A percentile compares a stretch with the other conserved stretches of the same genome.
These are phyloP conservation scores for Phaeodactylum tricornutum DNA, from an alignment of 108 stramenopile genomes.

Conservation along the genomic window DNA sequence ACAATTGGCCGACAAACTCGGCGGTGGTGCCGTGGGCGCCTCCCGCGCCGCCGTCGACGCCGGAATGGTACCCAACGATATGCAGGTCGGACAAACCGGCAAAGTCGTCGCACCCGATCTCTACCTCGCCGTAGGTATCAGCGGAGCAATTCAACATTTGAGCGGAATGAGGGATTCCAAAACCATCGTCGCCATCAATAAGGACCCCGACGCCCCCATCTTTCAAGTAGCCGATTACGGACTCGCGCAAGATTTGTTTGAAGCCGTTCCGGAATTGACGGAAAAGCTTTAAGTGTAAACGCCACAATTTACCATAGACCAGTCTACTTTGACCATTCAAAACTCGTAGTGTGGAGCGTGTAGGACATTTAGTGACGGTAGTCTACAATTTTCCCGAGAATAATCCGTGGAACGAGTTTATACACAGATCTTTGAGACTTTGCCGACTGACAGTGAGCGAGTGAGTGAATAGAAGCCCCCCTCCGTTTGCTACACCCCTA, in stretches of 20 bases:
- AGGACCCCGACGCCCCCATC: conserved; percentile 98
- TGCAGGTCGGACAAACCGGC: conserved; percentile 87
- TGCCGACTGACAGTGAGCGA: no score
- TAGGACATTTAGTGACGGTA: no score
- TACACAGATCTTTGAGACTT: no score
- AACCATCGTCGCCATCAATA: conserved; percentile 99
- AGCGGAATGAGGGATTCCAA: conserved; percentile 99
- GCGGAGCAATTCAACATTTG: conserved; percentile 99
- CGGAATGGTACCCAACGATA: conserved; percentile 96
- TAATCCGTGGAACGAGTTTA: no score
- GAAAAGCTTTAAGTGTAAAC: conserved; percentile 47
- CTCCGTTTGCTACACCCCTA: no score
- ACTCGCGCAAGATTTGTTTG: conserved; percentile 90
- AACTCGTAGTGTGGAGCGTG: no score
- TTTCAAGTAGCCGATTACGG: conserved; percentile 99
- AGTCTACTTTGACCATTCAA: no score
- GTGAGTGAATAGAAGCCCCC: no score
- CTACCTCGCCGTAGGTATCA: conserved; percentile 95
- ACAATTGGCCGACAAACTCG: conserved; percentile 91
- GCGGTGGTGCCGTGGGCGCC: conserved; percentile 86
- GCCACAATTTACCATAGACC: no score
- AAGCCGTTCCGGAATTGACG: conserved; percentile 95
- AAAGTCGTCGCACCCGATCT: conserved; percentile 11
- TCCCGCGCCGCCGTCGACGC: conserved; percentile 97
- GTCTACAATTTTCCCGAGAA: no score